Evolutionary conservation across 2,329 filamentous ascomycete species (phyloP), one percentile per base, ranked within the genome.

Genomic region (Scortechinia acanthostroma): DNA sequence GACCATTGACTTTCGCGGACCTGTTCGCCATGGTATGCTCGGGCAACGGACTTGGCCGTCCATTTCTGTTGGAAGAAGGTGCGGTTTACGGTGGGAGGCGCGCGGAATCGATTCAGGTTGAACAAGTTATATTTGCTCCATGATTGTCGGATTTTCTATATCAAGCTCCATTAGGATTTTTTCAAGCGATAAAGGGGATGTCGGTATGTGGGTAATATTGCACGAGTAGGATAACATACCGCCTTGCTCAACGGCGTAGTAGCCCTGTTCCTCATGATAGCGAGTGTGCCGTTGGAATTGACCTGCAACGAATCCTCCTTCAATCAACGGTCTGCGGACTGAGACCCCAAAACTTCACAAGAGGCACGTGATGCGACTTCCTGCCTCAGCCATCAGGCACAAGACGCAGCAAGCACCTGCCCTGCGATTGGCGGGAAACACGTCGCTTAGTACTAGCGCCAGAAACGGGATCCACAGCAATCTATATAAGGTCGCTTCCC

Each of bases 11-110:
- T 83, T 71, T 98, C 93, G 52, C 84, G 82, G 53, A 98, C 84
- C 60, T 95, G 88, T 62, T 96, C 91, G 65, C 91, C 93, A 69
- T 98, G 93, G 66, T 97, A 98, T 51, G 77, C 83, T 53, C 93
- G 83, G 35, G 88, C 80, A 51, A 83, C 64, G 19, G 90, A 81
- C 68, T 98, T 98, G 57, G 91, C 88, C 1, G 69, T 66, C 91
- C 91, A 98, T 84, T 98, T 98, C 68, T 97, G 91, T 74, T 97
- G 91, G 76, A 95, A 98, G 69, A 93, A 94, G 40, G 91, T 96
- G 50, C 52, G 58, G 22, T 59, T 56, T 49, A 54, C 58, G 47
- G 69, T 64, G 15, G 55, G 59, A 16, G 74, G 77, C 2, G 63
- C 57, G 37, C 56, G 65, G 23, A 77, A 58, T 53, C 77, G 76